Conservation (phyloP, 352 stramenopile species). For the Pythium vanterpoolii region DNA sequence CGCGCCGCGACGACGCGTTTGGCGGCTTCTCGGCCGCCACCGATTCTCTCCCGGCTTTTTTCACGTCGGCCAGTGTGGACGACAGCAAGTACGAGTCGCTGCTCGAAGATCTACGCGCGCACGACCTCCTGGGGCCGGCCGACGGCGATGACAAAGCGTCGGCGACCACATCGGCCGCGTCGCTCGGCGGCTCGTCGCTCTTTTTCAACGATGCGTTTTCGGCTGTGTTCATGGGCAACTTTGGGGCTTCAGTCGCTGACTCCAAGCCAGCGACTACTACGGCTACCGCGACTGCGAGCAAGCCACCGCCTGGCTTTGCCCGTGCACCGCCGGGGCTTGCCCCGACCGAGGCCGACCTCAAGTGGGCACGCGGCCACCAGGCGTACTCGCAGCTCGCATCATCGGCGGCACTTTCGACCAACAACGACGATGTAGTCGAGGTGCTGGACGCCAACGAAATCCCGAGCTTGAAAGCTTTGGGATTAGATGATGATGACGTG, state of each 20-base stretch:
- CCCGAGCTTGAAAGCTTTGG: slow-evolving; percentile 53
- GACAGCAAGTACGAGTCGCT: slow-evolving; percentile 87
- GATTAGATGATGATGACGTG: slow-evolving; percentile 69
- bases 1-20: slow-evolving; percentile 18
- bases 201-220: slow-evolving; percentile 88
- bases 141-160: slow-evolving; percentile 34
- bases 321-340: slow-evolving; percentile 50
- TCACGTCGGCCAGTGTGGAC: slow-evolving; percentile 74
- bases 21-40: slow-evolving; percentile 33
- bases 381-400: slow-evolving; percentile 54
- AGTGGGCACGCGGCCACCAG: slow-evolving; percentile 76
- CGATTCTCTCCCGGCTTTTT: slow-evolving; percentile 68
- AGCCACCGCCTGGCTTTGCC: slow-evolving; percentile 53
- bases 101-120: slow-evolving; percentile 76
- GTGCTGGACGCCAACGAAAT: slow-evolving; percentile 68
- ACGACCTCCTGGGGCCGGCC: slow-evolving; percentile 75
- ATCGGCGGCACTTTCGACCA: slow-evolving; percentile 26
- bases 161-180: slow-evolving; percentile 19
- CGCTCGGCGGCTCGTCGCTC: slow-evolving; percentile 54
- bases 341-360: slow-evolving; percentile 62
- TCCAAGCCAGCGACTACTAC: neutral
- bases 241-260: slow-evolving; percentile 21
- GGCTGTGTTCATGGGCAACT: slow-evolving; percentile 78
- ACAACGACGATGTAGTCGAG: slow-evolving; percentile 41
- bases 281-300: neutral